These are phyloP conservation scores for Thelonectria olida DNA, from an alignment of 2,329 filamentous ascomycete genomes.

Conservation along the genomic window DNA sequence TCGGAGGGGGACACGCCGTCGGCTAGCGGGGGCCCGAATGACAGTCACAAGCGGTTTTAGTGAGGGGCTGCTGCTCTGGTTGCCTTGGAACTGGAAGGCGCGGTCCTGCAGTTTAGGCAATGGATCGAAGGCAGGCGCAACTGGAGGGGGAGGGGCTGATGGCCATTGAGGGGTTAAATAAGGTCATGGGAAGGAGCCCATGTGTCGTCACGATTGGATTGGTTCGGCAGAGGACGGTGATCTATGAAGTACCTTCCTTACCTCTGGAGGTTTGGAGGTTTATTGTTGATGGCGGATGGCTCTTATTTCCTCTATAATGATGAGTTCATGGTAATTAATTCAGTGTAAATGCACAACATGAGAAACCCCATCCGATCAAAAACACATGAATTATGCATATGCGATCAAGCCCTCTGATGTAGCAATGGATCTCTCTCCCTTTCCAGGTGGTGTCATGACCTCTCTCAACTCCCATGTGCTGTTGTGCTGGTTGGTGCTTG, in stretches of 20 bases:
- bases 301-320: background rate
- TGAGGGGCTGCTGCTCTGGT: background rate
- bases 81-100: background rate
- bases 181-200: background rate
- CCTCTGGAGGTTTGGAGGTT: too few species aligned
- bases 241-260: background rate
- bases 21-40: constrained; percentile 16
- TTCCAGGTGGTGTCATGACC: background rate
- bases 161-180: background rate
- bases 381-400: too few species aligned
- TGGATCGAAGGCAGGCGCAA: background rate
- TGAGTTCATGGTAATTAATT: background rate
- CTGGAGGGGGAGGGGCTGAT: constrained; percentile 7
- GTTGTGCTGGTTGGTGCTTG: background rate
- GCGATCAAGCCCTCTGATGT: too few species aligned
- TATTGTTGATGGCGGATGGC: background rate
- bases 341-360: too few species aligned
- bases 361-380: too few species aligned
- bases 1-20: constrained; percentile 1
- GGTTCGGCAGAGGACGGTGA: constrained; percentile 1
- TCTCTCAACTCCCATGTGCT: background rate
- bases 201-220: constrained; percentile 19
- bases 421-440: background rate
- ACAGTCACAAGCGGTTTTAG: constrained; percentile 19
- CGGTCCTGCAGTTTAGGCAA: background rate